These are phyloP conservation scores for Dactylellina cionopaga DNA, from an alignment of 2,329 filamentous ascomycete genomes.

Conservation along the genomic window DNA sequence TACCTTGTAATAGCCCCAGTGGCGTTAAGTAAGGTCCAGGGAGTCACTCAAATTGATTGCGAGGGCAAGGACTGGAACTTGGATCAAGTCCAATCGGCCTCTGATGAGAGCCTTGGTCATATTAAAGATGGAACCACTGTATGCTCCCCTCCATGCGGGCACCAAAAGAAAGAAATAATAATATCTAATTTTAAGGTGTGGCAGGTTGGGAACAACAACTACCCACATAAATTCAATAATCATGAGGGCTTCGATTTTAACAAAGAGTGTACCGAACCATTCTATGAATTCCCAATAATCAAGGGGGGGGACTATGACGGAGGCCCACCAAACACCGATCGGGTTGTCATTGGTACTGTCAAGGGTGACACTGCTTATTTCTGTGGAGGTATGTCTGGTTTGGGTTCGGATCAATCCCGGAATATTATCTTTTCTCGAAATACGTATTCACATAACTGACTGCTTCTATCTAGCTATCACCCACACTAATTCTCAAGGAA, in stretches of 20 bases:
- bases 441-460: not conserved
- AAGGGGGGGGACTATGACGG: conserved; percentile 61
- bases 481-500: conserved; percentile 26
- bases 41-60: conserved; percentile 50
- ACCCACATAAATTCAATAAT: conserved; percentile 64
- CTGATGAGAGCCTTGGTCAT: conserved; percentile 52
- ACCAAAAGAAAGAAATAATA: not conserved
- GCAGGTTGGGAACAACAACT: conserved; percentile 58
- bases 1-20: conserved; percentile 21
- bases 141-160: not conserved
- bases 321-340: conserved; percentile 51
- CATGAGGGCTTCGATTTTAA: conserved; percentile 63
- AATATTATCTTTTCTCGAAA: not conserved
- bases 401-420: not conserved
- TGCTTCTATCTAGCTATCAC: conserved; percentile 9
- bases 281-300: conserved; percentile 64
- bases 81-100: conserved; percentile 51
- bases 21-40: conserved; percentile 35
- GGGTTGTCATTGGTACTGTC: conserved; percentile 53
- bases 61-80: conserved; percentile 34
- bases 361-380: conserved; percentile 48
- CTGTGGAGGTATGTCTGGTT: conserved; percentile 55
- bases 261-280: conserved; percentile 58
- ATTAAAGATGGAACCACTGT: conserved; percentile 53
- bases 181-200: conserved; percentile 1